Percentiles rank a stretch among this genome's conserved stretches.
Conservation (phyloP, 2,329 filamentous ascomycete species). For the Colletotrichum nymphaeae region DNA sequence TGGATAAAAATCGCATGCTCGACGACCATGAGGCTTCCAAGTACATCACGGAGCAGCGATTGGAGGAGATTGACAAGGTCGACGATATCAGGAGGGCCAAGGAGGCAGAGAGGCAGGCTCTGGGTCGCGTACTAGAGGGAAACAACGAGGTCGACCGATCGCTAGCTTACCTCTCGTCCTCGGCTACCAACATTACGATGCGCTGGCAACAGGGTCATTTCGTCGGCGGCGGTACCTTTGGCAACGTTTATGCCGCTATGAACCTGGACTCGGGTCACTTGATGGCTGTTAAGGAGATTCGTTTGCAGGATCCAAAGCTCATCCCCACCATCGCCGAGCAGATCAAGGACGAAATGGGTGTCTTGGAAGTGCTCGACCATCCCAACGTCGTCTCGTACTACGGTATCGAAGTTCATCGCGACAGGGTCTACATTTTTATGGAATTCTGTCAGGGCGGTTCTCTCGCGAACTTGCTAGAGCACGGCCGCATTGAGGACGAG, state of each 20-base stretch:
- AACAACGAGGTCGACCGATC: constrained; percentile 97
- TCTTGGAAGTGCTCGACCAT: constrained; percentile 94
- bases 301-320: constrained; percentile 93
- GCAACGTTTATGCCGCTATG: constrained; percentile 96
- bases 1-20: constrained; percentile 78
- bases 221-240: constrained; percentile 95
- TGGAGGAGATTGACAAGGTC: constrained; percentile 78
- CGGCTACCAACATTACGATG: constrained; percentile 93
- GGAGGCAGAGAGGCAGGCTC: constrained; percentile 85
- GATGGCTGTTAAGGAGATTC: constrained; percentile 99
- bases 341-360: constrained; percentile 97
- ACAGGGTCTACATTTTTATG: constrained; percentile 99
- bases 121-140: constrained; percentile 92
- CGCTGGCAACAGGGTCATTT: constrained; percentile 99
- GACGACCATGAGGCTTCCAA: constrained; percentile 89
- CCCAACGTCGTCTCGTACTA: constrained; percentile 98
- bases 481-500: constrained; percentile 97
- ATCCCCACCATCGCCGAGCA: constrained; percentile 94
- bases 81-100: constrained; percentile 83
- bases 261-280: constrained; percentile 95
- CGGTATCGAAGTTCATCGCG: constrained; percentile 96
- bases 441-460: constrained; percentile 98
- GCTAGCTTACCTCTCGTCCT: constrained; percentile 91
- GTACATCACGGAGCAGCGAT: constrained; percentile 79
- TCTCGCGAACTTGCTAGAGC: constrained; percentile 87